phyloP scores from a whole-genome alignment of 305 asterid species.

The Ajuga reptans region DNA sequence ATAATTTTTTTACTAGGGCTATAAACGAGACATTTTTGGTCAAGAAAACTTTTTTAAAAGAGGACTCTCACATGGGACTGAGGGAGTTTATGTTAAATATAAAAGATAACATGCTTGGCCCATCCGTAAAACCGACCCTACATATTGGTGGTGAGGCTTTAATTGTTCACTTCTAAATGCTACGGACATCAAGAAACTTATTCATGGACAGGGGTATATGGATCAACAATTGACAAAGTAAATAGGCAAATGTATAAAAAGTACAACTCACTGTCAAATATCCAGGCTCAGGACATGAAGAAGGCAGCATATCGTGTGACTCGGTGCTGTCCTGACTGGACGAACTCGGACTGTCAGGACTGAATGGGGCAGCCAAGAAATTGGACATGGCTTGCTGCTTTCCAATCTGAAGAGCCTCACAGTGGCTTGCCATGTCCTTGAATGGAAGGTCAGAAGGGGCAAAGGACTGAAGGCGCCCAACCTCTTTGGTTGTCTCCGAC shows the following conservation, averaged over 20 bases:
- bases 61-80: too few relatives aligned
- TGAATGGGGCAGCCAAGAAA: constrained; percentile 36
- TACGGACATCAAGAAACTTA: not conserved
- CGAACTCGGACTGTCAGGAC: constrained; percentile 27
- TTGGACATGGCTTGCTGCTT: constrained; percentile 64
- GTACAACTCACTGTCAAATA: constrained; percentile 36
- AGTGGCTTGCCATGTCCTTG: constrained; percentile 70
- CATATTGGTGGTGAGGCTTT: too few relatives aligned
- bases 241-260: not conserved
- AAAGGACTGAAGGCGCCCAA: constrained; percentile 34
- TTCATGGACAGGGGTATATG: not conserved
- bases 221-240: not conserved
- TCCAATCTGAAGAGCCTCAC: constrained; percentile 68
- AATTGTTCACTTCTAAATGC: not conserved
- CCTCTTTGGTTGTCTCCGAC: constrained; percentile 54
- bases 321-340: constrained; percentile 26
- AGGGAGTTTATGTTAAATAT: not conserved
- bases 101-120: too few relatives aligned
- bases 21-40: too few relatives aligned
- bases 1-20: too few relatives aligned
- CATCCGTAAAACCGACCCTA: not conserved
- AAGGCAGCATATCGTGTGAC: constrained; percentile 21
- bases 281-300: constrained; percentile 26
- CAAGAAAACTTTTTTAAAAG: too few relatives aligned
- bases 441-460: constrained; percentile 52